phyloP scores from a whole-genome alignment of 495 filamentous ascomycete genomes.

The Penicillium argentinense region DNA sequence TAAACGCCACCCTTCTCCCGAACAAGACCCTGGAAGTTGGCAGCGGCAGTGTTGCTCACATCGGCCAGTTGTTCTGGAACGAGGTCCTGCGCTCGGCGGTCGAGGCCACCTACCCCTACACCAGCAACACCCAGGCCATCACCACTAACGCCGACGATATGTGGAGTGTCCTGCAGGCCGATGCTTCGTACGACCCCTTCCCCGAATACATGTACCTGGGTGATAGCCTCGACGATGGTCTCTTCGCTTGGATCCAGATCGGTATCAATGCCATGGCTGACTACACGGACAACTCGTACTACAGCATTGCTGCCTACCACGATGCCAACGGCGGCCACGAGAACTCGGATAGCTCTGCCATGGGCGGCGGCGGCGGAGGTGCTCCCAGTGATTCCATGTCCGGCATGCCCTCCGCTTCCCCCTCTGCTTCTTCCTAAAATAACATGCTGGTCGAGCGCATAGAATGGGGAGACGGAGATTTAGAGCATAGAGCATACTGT shows the following conservation, averaged over 20 bases:
- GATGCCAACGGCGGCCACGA: slow-evolving; percentile 34
- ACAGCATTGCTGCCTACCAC: slow-evolving; percentile 38
- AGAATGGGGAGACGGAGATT: not conserved
- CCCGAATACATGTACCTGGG: slow-evolving; percentile 49
- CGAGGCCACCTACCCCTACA: slow-evolving; percentile 56
- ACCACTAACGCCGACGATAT: slow-evolving; percentile 49
- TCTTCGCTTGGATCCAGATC: slow-evolving; percentile 60
- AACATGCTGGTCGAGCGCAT: too few species aligned
- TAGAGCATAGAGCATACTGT: not conserved
- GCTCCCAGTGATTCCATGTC: slow-evolving; percentile 19
- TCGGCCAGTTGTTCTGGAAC: slow-evolving; percentile 62
- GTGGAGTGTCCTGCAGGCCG: slow-evolving; percentile 35
- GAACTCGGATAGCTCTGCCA: slow-evolving; percentile 22
- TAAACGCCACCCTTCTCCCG: slow-evolving; percentile 42
- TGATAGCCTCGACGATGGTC: slow-evolving; percentile 43
- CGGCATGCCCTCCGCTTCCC: slow-evolving; percentile 12
- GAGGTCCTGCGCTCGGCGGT: slow-evolving; percentile 56
- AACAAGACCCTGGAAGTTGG: slow-evolving; percentile 51
- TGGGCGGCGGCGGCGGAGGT: slow-evolving; percentile 23
- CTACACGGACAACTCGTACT: slow-evolving; percentile 40
- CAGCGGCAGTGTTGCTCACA: slow-evolving; percentile 36
- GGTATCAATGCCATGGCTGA: slow-evolving; percentile 53
- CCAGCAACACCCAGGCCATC: slow-evolving; percentile 50
- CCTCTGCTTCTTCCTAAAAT: not conserved
- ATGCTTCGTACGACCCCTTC: slow-evolving; percentile 34